phyloP scores from a whole-genome alignment of 2,329 filamentous ascomycete genomes.

The Cladophialophora exuberans region DNA sequence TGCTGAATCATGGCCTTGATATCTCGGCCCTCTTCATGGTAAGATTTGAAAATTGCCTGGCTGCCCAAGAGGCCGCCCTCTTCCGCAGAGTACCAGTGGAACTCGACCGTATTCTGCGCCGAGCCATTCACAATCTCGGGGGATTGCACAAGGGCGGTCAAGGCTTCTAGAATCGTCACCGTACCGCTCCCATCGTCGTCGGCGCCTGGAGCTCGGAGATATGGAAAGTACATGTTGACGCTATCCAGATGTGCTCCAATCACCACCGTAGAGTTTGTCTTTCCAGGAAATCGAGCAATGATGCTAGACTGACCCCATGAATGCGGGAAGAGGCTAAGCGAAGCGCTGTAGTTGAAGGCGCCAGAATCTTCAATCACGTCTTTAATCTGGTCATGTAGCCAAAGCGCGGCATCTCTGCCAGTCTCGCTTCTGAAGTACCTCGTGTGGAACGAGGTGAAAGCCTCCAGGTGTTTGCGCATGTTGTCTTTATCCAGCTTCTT shows the following conservation, averaged over 20 bases:
- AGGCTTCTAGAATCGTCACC: slow-evolving; percentile 90
- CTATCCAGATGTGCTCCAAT: slow-evolving; percentile 94
- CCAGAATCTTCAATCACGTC: slow-evolving; percentile 72
- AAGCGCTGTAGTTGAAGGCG: slow-evolving; percentile 67
- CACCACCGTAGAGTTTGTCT: slow-evolving; percentile 80
- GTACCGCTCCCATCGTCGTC: slow-evolving; percentile 94
- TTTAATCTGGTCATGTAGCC: slow-evolving; percentile 77
- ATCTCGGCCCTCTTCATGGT: slow-evolving; percentile 71
- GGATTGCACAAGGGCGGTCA: slow-evolving; percentile 78
- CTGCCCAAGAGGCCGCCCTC: slow-evolving; percentile 85
- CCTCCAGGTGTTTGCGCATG: slow-evolving; percentile 77
- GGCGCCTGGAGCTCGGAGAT: slow-evolving; percentile 86
- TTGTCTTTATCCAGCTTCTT: slow-evolving; percentile 71
- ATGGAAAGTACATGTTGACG: slow-evolving; percentile 87
- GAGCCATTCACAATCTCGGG: slow-evolving; percentile 70
- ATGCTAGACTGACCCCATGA: slow-evolving; percentile 88
- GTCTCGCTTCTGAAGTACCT: slow-evolving; percentile 63
- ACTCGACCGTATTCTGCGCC: slow-evolving; percentile 85
- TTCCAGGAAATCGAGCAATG: slow-evolving; percentile 87
- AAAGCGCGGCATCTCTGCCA: slow-evolving; percentile 82
- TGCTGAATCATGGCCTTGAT: slow-evolving; percentile 98
- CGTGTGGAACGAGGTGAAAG: slow-evolving; percentile 63
- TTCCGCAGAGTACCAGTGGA: slow-evolving; percentile 94
- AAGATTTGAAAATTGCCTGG: slow-evolving; percentile 84
- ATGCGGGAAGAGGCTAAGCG: slow-evolving; percentile 75